Base-by-base conservation (phyloP, 495 filamentous ascomycete species). In the Penicilliopsis zonata region DNA sequence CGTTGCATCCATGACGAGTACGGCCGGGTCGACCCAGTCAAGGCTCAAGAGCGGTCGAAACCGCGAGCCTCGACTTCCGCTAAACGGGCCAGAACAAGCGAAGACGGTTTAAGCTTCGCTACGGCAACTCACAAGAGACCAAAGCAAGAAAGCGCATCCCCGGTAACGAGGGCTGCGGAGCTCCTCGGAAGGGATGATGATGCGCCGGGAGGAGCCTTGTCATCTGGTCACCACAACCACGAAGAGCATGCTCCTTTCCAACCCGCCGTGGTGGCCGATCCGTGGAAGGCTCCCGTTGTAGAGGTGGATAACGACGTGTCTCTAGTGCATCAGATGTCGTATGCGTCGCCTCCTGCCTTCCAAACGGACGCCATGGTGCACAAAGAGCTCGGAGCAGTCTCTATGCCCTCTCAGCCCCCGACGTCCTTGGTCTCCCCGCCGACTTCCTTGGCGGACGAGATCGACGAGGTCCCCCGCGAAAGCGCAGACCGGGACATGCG, bases 1-100 rank as follows among this genome's bases (percentile, higher is more conserved):
- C 72, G 76, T 40, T 80, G 76, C 42, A 75, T 80, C 15, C 76
- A 80, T 38, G 74, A 80, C 38, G 72, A 74, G 35, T 63, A 68
- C 40, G 76, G 76, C 21, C 61, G 72, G 32, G 65, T 79, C 18
- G 76, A 80, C 42, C 74, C 74, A 1, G 47, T 70, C 36, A 79
- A 78, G 35, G 67, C 71, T 5, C 61, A 67, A 30, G 75, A 78
- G 44, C 51, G 62, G 14, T 67, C 74, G 3, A 66, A 73, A 31
- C 74, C 73, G 31, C 64, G 74, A 36, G 68, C 67, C 13, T 59
- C 64, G 21, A 55, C 53, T 31, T 51, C 57, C 3, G 47, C 55
- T 13, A 70, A 74, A 38, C 57, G 67, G 28, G 57, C 61, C n/a
- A 58, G 61, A 10, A 42, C 53, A 3, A 55, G 51, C 41, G 64